A percentile compares a stretch with the other conserved stretches of the same genome.
phyloP scores from a whole-genome alignment of 371 early-diverging fungal species.

The Umbelopsis sp. region DNA sequence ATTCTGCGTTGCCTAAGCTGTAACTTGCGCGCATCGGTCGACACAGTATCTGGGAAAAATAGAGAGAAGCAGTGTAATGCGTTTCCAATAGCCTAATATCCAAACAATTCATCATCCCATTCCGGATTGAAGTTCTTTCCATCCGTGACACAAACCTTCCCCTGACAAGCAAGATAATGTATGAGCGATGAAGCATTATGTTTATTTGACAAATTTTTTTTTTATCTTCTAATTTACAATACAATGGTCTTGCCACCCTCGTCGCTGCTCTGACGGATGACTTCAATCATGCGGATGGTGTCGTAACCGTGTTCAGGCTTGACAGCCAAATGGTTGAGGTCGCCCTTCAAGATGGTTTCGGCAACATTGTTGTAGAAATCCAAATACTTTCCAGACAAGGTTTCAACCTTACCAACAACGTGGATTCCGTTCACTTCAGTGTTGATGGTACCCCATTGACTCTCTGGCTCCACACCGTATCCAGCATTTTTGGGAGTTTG shows the following conservation, averaged over 20 bases:
- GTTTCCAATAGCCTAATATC: neutral
- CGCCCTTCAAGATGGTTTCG: constrained; percentile 55
- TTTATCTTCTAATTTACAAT: constrained; percentile 5
- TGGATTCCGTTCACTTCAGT: constrained; percentile 55
- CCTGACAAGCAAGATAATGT: too few relatives aligned
- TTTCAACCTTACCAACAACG: constrained; percentile 61
- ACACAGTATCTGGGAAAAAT: too few relatives aligned
- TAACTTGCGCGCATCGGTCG: too few relatives aligned
- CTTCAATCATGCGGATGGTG: constrained; percentile 72
- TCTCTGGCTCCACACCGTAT: constrained; percentile 59
- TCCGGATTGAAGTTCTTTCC: too few relatives aligned
- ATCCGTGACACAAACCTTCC: too few relatives aligned
- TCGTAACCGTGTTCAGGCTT: constrained; percentile 69
- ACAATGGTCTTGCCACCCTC: constrained; percentile 34
- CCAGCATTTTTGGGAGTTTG: constrained; percentile 49
- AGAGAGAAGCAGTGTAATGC: too few relatives aligned
- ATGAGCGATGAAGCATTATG: neutral
- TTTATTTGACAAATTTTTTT: neutral
- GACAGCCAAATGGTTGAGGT: constrained; percentile 54
- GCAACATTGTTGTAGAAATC: constrained; percentile 70
- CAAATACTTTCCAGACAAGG: constrained; percentile 61
- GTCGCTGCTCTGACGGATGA: constrained; percentile 67
- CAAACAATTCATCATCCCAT: too few relatives aligned
- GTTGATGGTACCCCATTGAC: constrained; percentile 60
- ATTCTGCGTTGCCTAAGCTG: too few relatives aligned